Conservation (phyloP, 1,139 yeast species). For the Kodamaea suecica region DNA sequence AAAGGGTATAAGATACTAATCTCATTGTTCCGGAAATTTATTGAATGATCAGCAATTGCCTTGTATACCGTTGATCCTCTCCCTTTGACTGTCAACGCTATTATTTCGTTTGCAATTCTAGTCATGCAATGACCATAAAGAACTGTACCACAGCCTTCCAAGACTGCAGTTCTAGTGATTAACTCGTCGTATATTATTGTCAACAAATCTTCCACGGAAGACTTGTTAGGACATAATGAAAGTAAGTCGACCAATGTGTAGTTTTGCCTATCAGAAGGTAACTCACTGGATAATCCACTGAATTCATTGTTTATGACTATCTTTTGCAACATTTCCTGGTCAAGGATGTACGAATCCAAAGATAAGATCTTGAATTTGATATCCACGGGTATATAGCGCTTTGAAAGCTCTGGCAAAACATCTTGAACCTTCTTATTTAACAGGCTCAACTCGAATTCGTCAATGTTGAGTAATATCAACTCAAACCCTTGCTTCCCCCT, state of each 20-base stretch:
- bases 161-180: constrained; percentile 46
- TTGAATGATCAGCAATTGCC: constrained; percentile 46
- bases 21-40: constrained; percentile 24
- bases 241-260: constrained; percentile 27
- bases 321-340: constrained; percentile 23
- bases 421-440: constrained; percentile 18
- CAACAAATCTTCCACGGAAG: constrained; percentile 62
- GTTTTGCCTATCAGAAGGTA: constrained; percentile 6
- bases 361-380: constrained; percentile 38
- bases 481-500: constrained; percentile 69
- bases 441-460: constrained; percentile 28
- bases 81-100: constrained; percentile 85
- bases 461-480: constrained; percentile 53
- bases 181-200: constrained; percentile 49
- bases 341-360: constrained; percentile 34
- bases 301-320: constrained; percentile 29
- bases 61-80: constrained; percentile 69
- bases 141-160: constrained; percentile 50
- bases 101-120: constrained; percentile 71
- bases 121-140: constrained; percentile 82
- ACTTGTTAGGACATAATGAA: constrained; percentile 42
- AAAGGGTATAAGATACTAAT: constrained; percentile 62
- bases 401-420: constrained; percentile 20
- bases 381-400: constrained; percentile 21
- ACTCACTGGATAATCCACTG: constrained; percentile 19